A percentile compares a stretch with the other conserved stretches of the same genome.
phyloP scores from a whole-genome alignment of 129 eudicot species.

The Dittrichia graveolens region DNA sequence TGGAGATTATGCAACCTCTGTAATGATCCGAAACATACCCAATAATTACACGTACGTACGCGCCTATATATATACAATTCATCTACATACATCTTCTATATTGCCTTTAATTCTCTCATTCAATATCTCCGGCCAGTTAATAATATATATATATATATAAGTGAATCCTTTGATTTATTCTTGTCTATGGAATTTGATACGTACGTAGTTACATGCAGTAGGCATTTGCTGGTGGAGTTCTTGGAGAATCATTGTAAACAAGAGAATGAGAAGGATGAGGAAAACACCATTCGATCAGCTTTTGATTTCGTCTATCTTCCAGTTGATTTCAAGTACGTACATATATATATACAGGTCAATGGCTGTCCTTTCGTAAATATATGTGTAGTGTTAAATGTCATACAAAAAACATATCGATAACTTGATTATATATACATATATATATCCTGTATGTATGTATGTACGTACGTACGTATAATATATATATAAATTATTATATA shows the following conservation, averaged over 20 bases:
- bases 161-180: background rate
- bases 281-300: background rate
- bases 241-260: slow-evolving; percentile 28
- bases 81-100: background rate
- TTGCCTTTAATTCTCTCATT: background rate
- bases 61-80: background rate
- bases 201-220: slow-evolving; percentile 11
- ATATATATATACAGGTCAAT: too few species aligned
- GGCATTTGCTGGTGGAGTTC: slow-evolving; percentile 28
- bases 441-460: too few species aligned
- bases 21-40: slow-evolving; percentile 30
- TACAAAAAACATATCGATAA: too few species aligned
- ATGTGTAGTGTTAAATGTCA: background rate
- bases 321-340: slow-evolving; percentile 34
- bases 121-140: too few species aligned
- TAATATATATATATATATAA: background rate
- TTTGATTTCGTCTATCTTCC: slow-evolving; percentile 41
- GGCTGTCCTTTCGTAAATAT: too few species aligned
- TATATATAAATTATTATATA: background rate
- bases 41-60: slow-evolving; percentile 36
- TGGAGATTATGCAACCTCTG: slow-evolving; percentile 11
- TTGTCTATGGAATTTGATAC: background rate
- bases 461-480: too few species aligned
- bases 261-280: slow-evolving; percentile 15
- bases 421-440: too few species aligned